Evolutionary conservation across 1,139 yeast genomes (phyloP).

Genomic region (Pichia sp.): DNA sequence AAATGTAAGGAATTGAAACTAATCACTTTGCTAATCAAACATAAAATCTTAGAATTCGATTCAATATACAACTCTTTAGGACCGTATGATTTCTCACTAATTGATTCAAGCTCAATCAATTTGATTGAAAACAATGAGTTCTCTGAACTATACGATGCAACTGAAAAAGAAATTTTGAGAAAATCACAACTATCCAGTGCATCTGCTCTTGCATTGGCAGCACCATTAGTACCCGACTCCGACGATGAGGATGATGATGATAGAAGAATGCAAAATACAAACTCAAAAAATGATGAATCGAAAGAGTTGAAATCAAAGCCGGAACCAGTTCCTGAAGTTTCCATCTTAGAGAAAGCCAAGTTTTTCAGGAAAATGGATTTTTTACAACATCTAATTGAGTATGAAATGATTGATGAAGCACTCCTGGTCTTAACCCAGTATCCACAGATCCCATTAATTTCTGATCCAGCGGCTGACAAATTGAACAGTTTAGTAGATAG

Average conservation of each 20-base stretch:
- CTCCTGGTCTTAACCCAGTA: conserved; percentile 54
- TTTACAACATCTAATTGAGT: conserved; percentile 50
- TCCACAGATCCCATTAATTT: conserved; percentile 60
- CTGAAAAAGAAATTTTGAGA: conserved; percentile 53
- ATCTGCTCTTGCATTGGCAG: conserved; percentile 82
- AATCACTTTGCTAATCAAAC: conserved; percentile 55
- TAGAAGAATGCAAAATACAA: background rate
- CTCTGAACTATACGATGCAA: conserved; percentile 40
- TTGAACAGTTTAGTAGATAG: conserved; percentile 48
- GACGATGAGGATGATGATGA: conserved; percentile 36
- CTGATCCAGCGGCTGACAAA: conserved; percentile 47
- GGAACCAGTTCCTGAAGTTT: background rate
- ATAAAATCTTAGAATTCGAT: conserved; percentile 64
- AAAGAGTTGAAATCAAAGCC: conserved; percentile 15
- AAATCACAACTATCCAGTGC: conserved; percentile 63
- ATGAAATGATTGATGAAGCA: conserved; percentile 64
- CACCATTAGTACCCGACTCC: conserved; percentile 71
- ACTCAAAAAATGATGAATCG: conserved; percentile 11
- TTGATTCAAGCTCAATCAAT: conserved; percentile 33
- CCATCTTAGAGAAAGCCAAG: conserved; percentile 20
- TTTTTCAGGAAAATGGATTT: conserved; percentile 39
- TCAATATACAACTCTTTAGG: conserved; percentile 53
- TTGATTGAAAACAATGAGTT: conserved; percentile 35
- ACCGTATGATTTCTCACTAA: conserved; percentile 33
- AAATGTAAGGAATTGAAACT: conserved; percentile 43